A percentile compares a stretch with the other conserved stretches of the same genome.
These are phyloP conservation scores for Thalassia testudinum DNA, from an alignment of 116 monocot genomes.

Conservation along the genomic window DNA sequence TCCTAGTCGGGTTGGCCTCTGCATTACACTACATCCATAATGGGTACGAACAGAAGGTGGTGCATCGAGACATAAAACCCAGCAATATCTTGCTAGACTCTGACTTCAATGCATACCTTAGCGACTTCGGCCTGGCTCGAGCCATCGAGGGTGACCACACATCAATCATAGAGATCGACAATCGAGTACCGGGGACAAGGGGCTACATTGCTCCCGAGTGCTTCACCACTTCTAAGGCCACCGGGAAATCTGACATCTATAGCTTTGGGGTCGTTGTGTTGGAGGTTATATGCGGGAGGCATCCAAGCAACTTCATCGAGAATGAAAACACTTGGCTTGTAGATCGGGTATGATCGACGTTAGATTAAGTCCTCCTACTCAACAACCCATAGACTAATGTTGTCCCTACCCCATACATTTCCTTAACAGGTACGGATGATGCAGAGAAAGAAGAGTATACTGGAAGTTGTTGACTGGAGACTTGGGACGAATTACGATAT, in stretches of 20 bases:
- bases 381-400: no score
- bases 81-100: neutral
- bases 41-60: neutral
- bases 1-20: neutral
- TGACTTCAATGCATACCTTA: neutral
- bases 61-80: neutral
- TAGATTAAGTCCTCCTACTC: no score
- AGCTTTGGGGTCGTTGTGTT: neutral
- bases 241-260: neutral
- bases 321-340: neutral
- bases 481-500: neutral
- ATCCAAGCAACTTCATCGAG: neutral
- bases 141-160: neutral
- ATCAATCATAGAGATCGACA: neutral
- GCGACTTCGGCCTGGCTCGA: neutral
- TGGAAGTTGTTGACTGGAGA: neutral
- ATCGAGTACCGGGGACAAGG: neutral
- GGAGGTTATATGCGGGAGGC: neutral
- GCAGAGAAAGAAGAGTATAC: no score
- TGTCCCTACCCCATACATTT: no score
- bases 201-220: neutral
- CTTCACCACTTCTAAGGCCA: neutral
- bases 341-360: neutral
- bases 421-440: no score
- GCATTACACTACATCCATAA: neutral